phyloP scores from a whole-genome alignment of 2,329 filamentous ascomycete genomes.

The Arachnopeziza araneosa region DNA sequence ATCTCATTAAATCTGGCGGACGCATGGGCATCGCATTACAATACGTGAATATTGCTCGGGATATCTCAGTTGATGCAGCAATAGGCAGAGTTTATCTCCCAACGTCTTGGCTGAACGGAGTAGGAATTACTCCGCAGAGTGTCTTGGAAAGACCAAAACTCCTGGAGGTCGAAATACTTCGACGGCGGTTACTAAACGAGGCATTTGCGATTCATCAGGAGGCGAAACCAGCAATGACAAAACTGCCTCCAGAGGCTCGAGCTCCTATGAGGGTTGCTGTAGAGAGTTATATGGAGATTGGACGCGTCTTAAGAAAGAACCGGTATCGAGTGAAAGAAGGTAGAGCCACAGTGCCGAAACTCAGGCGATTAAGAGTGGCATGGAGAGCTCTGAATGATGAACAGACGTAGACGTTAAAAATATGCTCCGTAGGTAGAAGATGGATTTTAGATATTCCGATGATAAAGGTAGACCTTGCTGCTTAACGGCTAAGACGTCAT shows the following conservation, averaged over 20 bases:
- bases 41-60: conserved; percentile 71
- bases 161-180: conserved; percentile 43
- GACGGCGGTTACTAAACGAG: conserved; percentile 49
- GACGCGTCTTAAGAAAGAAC: conserved; percentile 46
- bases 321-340: conserved; percentile 38
- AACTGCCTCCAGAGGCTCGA: conserved; percentile 53
- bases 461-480: too few species aligned
- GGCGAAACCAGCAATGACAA: conserved; percentile 51
- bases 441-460: too few species aligned
- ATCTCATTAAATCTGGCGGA: conserved; percentile 50
- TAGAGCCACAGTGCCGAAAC: conserved; percentile 39
- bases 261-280: conserved; percentile 64
- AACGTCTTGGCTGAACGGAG: conserved; percentile 54
- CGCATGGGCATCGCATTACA: conserved; percentile 71
- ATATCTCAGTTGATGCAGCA: conserved; percentile 61
- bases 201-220: conserved; percentile 56
- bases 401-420: too few species aligned
- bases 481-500: too few species aligned
- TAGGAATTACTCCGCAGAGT: conserved; percentile 47
- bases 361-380: conserved; percentile 48
- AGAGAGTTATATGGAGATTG: conserved; percentile 74
- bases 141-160: conserved; percentile 47
- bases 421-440: too few species aligned
- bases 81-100: conserved; percentile 67
- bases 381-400: conserved; percentile 41